Conservation (phyloP, 257 asterid species). For the Primulina eburnea region DNA sequence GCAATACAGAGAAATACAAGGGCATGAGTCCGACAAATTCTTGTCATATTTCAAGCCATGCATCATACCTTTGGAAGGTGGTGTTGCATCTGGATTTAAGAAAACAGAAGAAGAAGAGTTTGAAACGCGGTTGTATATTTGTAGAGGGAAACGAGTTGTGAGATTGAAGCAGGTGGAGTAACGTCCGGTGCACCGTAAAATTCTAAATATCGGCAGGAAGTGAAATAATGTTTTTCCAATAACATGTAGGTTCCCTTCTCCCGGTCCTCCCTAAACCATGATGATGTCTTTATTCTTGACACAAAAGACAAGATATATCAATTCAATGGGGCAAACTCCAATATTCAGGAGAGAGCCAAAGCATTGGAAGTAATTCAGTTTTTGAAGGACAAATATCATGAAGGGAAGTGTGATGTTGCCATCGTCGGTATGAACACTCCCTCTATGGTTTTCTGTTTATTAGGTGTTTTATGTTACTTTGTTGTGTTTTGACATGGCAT, state of each 20-base stretch:
- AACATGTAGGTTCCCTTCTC: slow-evolving; percentile 78
- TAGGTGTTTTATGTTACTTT: slow-evolving; percentile 12
- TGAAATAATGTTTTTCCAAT: neutral
- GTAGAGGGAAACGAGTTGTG: slow-evolving; percentile 86
- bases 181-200: neutral
- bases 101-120: slow-evolving; percentile 85
- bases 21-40: slow-evolving; percentile 87
- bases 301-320: slow-evolving; percentile 87
- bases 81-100: slow-evolving; percentile 91
- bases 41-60: slow-evolving; percentile 89
- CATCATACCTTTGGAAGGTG: slow-evolving; percentile 88
- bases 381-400: slow-evolving; percentile 93
- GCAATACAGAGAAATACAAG: slow-evolving; percentile 86
- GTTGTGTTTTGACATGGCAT: slow-evolving; percentile 5
- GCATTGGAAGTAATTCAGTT: slow-evolving; percentile 91
- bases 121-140: slow-evolving; percentile 68
- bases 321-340: slow-evolving; percentile 98
- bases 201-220: neutral
- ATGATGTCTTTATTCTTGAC: slow-evolving; percentile 92
- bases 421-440: slow-evolving; percentile 68
- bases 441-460: slow-evolving; percentile 1
- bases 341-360: slow-evolving; percentile 96
- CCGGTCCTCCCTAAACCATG: slow-evolving; percentile 95
- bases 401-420: slow-evolving; percentile 95
- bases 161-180: slow-evolving; percentile 70